Evolutionary conservation across 305 asterid genomes (phyloP), one percentile per base, ranked within the genome.

Genomic region (Solanum aculeatissimum): DNA sequence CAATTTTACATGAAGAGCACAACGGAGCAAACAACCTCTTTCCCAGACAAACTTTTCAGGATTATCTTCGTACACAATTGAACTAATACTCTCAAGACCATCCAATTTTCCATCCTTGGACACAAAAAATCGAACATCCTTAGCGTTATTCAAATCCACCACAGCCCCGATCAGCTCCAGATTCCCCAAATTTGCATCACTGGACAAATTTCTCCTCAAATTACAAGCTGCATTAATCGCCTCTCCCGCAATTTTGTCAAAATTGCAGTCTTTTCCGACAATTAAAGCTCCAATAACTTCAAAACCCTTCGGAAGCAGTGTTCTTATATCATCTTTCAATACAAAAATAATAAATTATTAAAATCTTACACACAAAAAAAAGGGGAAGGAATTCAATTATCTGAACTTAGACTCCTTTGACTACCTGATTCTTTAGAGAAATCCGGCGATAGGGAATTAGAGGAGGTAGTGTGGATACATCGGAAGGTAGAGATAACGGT

Each of bases 241-340:
- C 88, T 89, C 88, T 9, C 83, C 58, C 0, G 90, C 97, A 47
- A 85, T 53, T 82, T 79, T 91, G 49, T 88, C 90, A 10, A 82
- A 77, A 84, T 83, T 89, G 27, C 84, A 38, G 21, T 86, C 91
- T 81, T 84, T 86, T 83, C 82, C 91, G 78, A 88, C 91, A 87
- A 93, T 86, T 87, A 93, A 80, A 35, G 94, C 98, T 86, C 99
- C 99, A 21, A 92, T 88, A 25, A 96, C 93, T 85, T 96, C 95
- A 81, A 95, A 92, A 12, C 98, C 99, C 91, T 91, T 91, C 0
- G 96, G 97, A 55, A 93, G 86, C 87, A 96, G 89, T 74, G 91
- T 88, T 87, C 88, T 91, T 80, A 95, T 87, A 75, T 94, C 99
- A 89, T 91, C 99, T 96, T 95, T 57, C 78, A 82, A 63, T 25